phyloP scores from a whole-genome alignment of 164 flowering plant genomes.

The Berberis vulgaris region DNA sequence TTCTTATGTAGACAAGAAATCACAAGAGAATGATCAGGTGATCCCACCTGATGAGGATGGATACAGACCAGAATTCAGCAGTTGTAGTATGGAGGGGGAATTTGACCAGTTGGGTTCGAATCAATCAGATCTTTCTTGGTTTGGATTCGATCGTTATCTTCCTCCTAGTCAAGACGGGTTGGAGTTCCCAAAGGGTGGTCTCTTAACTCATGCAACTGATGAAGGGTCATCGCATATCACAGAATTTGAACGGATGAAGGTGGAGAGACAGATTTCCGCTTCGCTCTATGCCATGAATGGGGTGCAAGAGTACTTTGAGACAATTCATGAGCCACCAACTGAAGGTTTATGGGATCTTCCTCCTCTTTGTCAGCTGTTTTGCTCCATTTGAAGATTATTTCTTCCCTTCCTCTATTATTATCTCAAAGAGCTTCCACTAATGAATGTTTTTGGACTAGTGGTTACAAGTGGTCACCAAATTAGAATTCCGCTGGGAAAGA shows the following conservation, averaged over 20 bases:
- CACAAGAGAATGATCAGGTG: background rate
- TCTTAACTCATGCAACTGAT: conserved; percentile 7
- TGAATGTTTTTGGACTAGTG: background rate
- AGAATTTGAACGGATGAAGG: conserved; percentile 65
- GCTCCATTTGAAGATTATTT: conserved; percentile 14
- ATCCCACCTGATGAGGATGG: conserved; percentile 29
- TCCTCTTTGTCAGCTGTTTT: conserved; percentile 49
- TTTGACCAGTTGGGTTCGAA: conserved; percentile 18
- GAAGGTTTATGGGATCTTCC: conserved; percentile 80
- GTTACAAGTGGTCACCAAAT: too few species aligned
- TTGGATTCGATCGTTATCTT: conserved; percentile 22
- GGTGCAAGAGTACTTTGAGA: conserved; percentile 58
- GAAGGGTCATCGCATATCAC: conserved; percentile 17
- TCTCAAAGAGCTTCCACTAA: background rate
- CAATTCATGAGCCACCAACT: conserved; percentile 32
- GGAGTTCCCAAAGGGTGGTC: conserved; percentile 27
- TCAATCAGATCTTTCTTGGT: conserved; percentile 29
- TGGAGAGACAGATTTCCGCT: conserved; percentile 69
- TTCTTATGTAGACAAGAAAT: conserved; percentile 3
- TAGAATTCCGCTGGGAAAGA: too few species aligned
- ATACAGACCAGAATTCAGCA: conserved; percentile 59
- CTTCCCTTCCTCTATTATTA: background rate
- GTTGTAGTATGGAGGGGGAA: conserved; percentile 18
- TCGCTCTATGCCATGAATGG: conserved; percentile 64
- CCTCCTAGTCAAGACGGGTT: conserved; percentile 24